Percentiles rank a stretch among this genome's conserved stretches.
Conservation (phyloP, 192 early-diverging fungal genomes). For the Entophlyctis helioformis region DNA sequence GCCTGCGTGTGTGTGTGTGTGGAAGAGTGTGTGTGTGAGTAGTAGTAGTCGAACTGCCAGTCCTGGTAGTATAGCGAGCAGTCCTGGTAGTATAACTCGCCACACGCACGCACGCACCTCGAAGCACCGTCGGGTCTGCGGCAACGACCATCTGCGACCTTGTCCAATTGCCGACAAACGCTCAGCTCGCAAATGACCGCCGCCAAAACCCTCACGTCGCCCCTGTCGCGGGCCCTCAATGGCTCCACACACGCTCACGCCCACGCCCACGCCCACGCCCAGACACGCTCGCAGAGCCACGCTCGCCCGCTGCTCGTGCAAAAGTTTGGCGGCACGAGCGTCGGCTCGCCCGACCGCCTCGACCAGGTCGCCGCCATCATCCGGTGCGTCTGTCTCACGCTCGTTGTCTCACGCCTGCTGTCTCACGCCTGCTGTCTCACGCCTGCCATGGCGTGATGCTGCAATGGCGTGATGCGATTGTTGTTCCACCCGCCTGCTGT, state of each 20-base stretch:
- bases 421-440: too few relatives aligned
- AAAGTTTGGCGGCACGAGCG: slow-evolving; percentile 96
- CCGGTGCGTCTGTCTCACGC: slow-evolving; percentile 73
- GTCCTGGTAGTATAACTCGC: background rate
- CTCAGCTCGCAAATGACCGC: background rate
- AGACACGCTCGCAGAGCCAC: background rate
- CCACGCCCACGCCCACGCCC: background rate
- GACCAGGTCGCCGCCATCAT: slow-evolving; percentile 58
- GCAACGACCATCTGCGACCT: slow-evolving; percentile 27
- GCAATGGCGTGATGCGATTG: too few relatives aligned
- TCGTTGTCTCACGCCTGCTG: too few relatives aligned
- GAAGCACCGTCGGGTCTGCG: slow-evolving; percentile 26
- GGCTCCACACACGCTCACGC: background rate
- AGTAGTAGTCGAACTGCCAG: background rate
- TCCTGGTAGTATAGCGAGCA: too few relatives aligned
- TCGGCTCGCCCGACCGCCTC: slow-evolving; percentile 62
- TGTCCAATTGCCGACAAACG: background rate
- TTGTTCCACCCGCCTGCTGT: too few relatives aligned
- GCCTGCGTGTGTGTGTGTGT: slow-evolving; percentile 11
- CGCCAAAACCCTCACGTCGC: background rate
- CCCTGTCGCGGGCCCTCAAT: background rate
- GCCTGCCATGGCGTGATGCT: too few relatives aligned
- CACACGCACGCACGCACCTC: slow-evolving; percentile 7
- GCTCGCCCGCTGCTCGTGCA: slow-evolving; percentile 20
- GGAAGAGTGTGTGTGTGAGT: background rate